phyloP scores from a whole-genome alignment of 2,329 filamentous ascomycete genomes.

The Chrysoporthe cubensis region DNA sequence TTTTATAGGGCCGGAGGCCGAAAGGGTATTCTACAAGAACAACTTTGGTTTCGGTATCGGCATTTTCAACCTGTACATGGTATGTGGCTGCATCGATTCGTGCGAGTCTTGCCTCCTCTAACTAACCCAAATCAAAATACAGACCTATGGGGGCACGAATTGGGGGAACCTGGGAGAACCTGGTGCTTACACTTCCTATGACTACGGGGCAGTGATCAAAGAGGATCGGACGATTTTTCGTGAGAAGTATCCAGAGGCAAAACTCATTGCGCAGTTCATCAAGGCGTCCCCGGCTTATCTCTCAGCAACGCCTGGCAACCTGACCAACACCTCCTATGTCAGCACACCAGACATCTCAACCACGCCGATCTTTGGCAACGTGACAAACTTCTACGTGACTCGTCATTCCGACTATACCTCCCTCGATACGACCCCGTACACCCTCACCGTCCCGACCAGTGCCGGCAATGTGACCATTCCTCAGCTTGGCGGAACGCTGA shows the following conservation, averaged over 20 bases:
- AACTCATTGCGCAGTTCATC: conserved; percentile 75
- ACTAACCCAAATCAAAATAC: conserved; percentile 8
- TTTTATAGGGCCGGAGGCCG: conserved; percentile 73
- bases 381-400: conserved; percentile 65
- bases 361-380: conserved; percentile 63
- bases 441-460: conserved; percentile 64
- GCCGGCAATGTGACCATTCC: conserved; percentile 61
- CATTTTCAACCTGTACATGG: conserved; percentile 78
- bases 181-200: conserved; percentile 64
- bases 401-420: conserved; percentile 70
- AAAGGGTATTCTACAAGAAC: conserved; percentile 81
- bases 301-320: conserved; percentile 57
- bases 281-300: conserved; percentile 74
- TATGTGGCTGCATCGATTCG: conserved; percentile 36
- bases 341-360: conserved; percentile 60
- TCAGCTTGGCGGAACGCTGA: conserved; percentile 59
- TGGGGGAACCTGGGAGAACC: conserved; percentile 80
- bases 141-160: conserved; percentile 78
- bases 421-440: conserved; percentile 61
- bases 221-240: conserved; percentile 71
- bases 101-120: not conserved
- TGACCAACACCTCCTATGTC: conserved; percentile 52
- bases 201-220: conserved; percentile 62
- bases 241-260: conserved; percentile 81
- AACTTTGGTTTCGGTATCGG: conserved; percentile 67